Evolutionary conservation across 768 basidiomycete species (phyloP), one percentile per base, ranked within the genome.

Genomic region (Lactarius hatsudake): DNA sequence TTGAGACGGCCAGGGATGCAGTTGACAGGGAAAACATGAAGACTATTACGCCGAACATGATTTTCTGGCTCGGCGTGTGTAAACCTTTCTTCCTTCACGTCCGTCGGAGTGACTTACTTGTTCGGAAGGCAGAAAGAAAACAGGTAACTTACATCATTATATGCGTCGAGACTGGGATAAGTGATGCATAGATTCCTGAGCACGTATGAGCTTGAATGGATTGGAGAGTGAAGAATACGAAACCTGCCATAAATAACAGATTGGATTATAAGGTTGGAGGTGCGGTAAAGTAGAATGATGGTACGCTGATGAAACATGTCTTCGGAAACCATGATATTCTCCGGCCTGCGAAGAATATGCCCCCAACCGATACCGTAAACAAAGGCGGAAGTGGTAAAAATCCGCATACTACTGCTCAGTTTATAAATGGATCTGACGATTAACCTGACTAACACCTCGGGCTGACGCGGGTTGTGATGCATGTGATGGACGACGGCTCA

Each of bases 11-110:
- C 36, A 34, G 23, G n/a, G 20, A 38, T 20, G 57, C 57, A 23
- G 57, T 59, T 18, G 34, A 59, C 34, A 59, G n/a, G 5, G 34
- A 59, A 26, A 59, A 59, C 57, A 59, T 59, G 57, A 59, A 59
- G n/a, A 59, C 34, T 36, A 38, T 38, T 0, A 59, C 23, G n/a
- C 32, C 36, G 34, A 59, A 26, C 34, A 59, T 13, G 34, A 38
- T 6, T 26, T 36, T 59, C 57, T 59, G 57, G 34, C 18, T 34
- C 28, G 3, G n/a, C 7, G n/a, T 10, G 57, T n/a, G 57, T 36
- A 59, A n/a, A 2, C 57, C 57, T n/a, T 59, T 59, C 34, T 15
- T 18, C 18, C 57, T 59, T 20, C 12, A 38, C 34, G 18, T 17
- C 15, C 9, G 36, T 36, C 13, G 28, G 28, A 10, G 17, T 26